Evolutionary conservation across 352 stramenopile genomes (phyloP), one percentile per base, ranked within the genome.

Genomic region (Phytophthora constricta): DNA sequence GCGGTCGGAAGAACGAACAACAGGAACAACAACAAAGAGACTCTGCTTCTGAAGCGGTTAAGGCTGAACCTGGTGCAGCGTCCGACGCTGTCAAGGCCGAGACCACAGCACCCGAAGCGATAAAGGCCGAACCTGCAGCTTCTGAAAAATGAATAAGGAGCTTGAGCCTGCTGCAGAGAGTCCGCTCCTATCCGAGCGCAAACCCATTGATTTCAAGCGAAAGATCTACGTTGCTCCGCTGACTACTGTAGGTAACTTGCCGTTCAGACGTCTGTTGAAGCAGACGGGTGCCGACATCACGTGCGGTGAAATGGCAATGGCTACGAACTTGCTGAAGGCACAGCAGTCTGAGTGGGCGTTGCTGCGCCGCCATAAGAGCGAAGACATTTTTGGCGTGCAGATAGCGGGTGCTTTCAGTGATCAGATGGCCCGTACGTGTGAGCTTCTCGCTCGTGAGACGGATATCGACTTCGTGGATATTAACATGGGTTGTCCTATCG

Each of bases 211-310:
- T 69, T 99, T 99, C 65, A 89, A 96, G 47, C 90, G 92, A 62
- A 99, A 99, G 77, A 97, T 99, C 25, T 99, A 99, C 81, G 82
- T 99, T 23, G 98, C 97, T 10, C 98, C 98, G 9, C 87, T 99
- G 16, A 99, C 98, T 26, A 99, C 98, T 1, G 97, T 99, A 1
- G 98, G 98, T n/a, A 99, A 99, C 74, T 72, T 99, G 25, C 98
- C 98, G 5, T 99, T 99, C 82, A 93, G 98, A 48, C 87, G 97
- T 5, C 85, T 99, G 46, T 84, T 99, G 77, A 99, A 99, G 84
- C 83, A 98, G 49, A 97, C 94, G 31, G 98, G 97, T 42, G 98
- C 98, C 25, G 98, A 99, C 73, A 99, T 99, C 68, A 99, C 98
- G 27, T 99, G 96, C 68, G 97, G 97, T 46, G 98, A 99, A 76